Evolutionary conservation across 805 yeast species (phyloP).

Genomic region (Myxozyma neglecta): DNA sequence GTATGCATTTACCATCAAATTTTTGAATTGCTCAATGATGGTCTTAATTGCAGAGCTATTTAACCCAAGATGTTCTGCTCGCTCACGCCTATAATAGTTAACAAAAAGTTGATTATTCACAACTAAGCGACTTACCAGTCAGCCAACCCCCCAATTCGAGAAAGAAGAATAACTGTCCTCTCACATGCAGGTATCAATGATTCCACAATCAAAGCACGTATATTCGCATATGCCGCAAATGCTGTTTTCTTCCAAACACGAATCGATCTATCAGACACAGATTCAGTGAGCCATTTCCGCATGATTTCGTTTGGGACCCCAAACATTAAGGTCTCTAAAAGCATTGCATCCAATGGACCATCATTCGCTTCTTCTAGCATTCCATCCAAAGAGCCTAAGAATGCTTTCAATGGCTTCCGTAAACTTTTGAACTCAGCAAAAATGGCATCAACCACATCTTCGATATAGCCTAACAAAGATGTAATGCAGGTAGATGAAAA

Average conservation of each 20-base stretch:
- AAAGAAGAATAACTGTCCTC: conserved; percentile 22
- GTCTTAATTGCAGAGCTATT: conserved; percentile 14
- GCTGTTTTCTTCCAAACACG: conserved; percentile 28
- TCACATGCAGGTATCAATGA: conserved; percentile 34
- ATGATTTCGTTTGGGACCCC: conserved; percentile 24
- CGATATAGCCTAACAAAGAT: conserved; percentile 19
- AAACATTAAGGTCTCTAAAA: conserved; percentile 24
- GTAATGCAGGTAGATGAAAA: conserved; percentile 24
- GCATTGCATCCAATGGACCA: not conserved
- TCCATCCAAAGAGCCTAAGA: not conserved
- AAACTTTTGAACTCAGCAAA: conserved; percentile 19
- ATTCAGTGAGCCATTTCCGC: conserved; percentile 24
- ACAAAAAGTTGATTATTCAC: not conserved
- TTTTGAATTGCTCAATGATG: conserved; percentile 15
- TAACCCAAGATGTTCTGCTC: conserved; percentile 32
- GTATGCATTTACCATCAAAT: conserved; percentile 12
- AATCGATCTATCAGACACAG: conserved; percentile 25
- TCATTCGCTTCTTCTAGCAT: not conserved
- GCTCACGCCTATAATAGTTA: conserved; percentile 22
- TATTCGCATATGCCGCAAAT: conserved; percentile 17
- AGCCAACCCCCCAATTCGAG: conserved; percentile 32
- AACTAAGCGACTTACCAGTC: conserved; percentile 20
- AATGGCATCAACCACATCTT: conserved; percentile 15
- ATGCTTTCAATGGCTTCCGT: conserved; percentile 2
- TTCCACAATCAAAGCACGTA: conserved; percentile 22